Base-by-base conservation (phyloP, 257 asterid genomes). In the Plantago major region DNA sequence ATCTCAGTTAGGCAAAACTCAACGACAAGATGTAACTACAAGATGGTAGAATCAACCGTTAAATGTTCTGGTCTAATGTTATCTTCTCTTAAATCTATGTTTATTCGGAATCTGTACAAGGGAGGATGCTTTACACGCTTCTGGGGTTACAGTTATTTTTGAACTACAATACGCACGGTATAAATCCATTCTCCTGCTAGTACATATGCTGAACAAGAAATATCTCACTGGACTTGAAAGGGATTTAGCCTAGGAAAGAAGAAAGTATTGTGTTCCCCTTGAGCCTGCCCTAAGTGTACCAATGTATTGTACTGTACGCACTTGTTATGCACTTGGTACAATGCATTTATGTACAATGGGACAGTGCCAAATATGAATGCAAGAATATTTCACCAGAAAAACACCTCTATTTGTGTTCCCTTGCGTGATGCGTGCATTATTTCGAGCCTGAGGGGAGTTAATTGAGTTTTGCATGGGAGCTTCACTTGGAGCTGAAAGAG, bases 351-450 rank as follows among this genome's bases (percentile, higher is more conserved):
- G n/a, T 8, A 51, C 6, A n/a, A 16, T 18, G n/a, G 33, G 22
- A 10, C 56, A 51, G 26, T 22, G 26, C 26, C 26, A 22, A 22
- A 22, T 22, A 22, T 22, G 26, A 22, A 22, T 22, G 26, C 26
- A 22, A 22, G 26, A 18, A 19, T 2, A 9, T 10, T 18, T 18
- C 3, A 51, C 26, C 3, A 19, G 58, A 53, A 26, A 19, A 18
- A 11, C 45, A 84, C 94, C 84, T 80, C 76, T 75, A 28, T 74
- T 43, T 58, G 74, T 85, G n/a, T 48, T 71, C 66, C 71, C 69
- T 66, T 73, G 85, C 33, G 16, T 33, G 63, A 47, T 48, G 50
- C 79, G 87, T 26, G 78, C 47, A 67, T 83, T 92, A 4, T 62
- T 57, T 3, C 63, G 65, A 26, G 62, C 64, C 16, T 69, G 58